Evolutionary conservation across 805 yeast species (phyloP).

Genomic region (Saitoella complicata): DNA sequence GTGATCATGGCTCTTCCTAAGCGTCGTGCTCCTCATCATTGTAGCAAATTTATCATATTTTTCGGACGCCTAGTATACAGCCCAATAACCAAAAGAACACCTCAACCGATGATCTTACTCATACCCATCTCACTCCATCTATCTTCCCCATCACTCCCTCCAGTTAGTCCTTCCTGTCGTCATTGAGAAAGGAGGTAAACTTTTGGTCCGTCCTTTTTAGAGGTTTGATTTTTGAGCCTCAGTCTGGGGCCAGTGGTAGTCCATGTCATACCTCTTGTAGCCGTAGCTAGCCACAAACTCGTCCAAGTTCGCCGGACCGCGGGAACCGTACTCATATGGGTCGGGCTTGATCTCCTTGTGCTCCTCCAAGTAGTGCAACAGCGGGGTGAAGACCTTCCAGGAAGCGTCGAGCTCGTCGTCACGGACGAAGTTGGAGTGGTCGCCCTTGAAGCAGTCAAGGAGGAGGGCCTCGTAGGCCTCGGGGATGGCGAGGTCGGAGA

Average conservation of each 20-base stretch:
- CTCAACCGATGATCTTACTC: too few relatives aligned
- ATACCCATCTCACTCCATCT: too few relatives aligned
- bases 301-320: constrained; percentile 62
- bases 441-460: constrained; percentile 77
- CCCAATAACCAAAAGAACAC: too few relatives aligned
- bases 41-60: too few relatives aligned
- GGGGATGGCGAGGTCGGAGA: constrained; percentile 82
- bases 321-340: constrained; percentile 72
- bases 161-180: constrained; percentile 13
- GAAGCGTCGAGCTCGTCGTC: constrained; percentile 91
- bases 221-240: background rate
- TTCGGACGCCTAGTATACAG: too few relatives aligned
- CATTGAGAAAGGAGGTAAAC: background rate
- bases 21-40: too few relatives aligned
- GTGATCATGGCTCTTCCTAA: too few relatives aligned
- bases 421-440: constrained; percentile 93
- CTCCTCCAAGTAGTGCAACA: constrained; percentile 64
- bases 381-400: constrained; percentile 87
- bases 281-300: constrained; percentile 54
- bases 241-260: constrained; percentile 70
- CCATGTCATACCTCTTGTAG: constrained; percentile 45
- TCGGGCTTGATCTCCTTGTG: constrained; percentile 49
- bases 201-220: too few relatives aligned
- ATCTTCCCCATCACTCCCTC: too few relatives aligned
- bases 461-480: constrained; percentile 95